A percentile compares a stretch with the other conserved stretches of the same genome.
Evolutionary conservation across 306 rosid genomes (phyloP).

Genomic region (Vigna nakashimae): DNA sequence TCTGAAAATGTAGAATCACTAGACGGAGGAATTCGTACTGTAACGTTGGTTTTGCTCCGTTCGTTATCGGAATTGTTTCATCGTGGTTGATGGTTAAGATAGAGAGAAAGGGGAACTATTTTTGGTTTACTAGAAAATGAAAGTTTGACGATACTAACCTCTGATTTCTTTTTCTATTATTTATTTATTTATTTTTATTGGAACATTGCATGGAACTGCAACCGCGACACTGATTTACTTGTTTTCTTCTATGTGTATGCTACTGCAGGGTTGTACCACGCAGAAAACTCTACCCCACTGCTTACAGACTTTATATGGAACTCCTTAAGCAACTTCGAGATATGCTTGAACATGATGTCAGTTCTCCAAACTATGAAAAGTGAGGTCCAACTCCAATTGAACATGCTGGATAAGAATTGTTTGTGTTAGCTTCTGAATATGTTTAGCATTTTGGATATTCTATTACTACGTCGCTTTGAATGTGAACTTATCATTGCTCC

Average conservation of each 20-base stretch:
- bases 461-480: background rate
- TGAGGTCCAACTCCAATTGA: slow-evolving; percentile 50
- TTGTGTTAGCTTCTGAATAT: slow-evolving; percentile 21
- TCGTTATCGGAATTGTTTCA: background rate
- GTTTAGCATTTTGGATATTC: background rate
- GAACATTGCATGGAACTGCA: background rate
- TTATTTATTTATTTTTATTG: no score
- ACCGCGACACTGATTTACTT: background rate
- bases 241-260: background rate
- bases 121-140: background rate
- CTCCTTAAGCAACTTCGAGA: slow-evolving; percentile 67
- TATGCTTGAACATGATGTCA: slow-evolving; percentile 52
- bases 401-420: slow-evolving; percentile 20
- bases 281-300: slow-evolving; percentile 69
- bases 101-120: background rate
- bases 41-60: background rate
- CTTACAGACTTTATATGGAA: slow-evolving; percentile 82
- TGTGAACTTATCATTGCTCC: slow-evolving; percentile 1
- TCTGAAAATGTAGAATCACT: background rate
- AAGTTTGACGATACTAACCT: background rate
- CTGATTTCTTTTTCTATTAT: no score
- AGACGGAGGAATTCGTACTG: background rate
- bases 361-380: slow-evolving; percentile 64
- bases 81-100: background rate
- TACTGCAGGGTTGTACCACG: slow-evolving; percentile 72